These are phyloP conservation scores for Amborella trichopoda DNA, from an alignment of 164 flowering plant species.

Conservation along the genomic window DNA sequence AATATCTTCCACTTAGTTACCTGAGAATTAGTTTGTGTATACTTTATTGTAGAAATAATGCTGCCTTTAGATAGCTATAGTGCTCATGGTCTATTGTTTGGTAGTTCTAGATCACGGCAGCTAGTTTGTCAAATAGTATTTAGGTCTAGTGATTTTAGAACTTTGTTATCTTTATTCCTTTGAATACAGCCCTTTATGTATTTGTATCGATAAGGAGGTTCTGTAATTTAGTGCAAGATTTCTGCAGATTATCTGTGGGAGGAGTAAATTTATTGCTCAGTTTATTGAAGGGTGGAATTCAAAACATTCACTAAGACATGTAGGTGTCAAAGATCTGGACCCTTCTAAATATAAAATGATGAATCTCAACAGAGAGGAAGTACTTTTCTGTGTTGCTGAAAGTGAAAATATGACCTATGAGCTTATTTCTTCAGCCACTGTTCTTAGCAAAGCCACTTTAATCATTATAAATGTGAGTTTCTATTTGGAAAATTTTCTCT, in stretches of 20 bases:
- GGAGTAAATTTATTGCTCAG: conserved; percentile 19
- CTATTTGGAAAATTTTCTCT: not conserved
- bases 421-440: conserved; percentile 14
- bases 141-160: too few species aligned
- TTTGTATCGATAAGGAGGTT: too few species aligned
- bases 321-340: not conserved
- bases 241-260: conserved; percentile 19
- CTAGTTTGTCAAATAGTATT: too few species aligned
- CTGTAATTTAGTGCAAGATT: too few species aligned
- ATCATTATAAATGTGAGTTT: conserved; percentile 16
- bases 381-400: conserved; percentile 16
- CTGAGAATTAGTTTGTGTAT: too few species aligned
- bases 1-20: too few species aligned
- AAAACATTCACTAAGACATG: not conserved
- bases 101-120: too few species aligned
- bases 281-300: conserved; percentile 15
- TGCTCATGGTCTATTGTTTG: too few species aligned
- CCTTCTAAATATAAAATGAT: conserved; percentile 5
- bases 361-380: conserved; percentile 8
- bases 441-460: conserved; percentile 16
- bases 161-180: too few species aligned
- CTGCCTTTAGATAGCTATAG: too few species aligned
- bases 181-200: too few species aligned
- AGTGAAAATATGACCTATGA: conserved; percentile 15
- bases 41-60: too few species aligned